Evolutionary conservation across 352 stramenopile genomes (phyloP).

Genomic region (Phytophthora gonapodyides): DNA sequence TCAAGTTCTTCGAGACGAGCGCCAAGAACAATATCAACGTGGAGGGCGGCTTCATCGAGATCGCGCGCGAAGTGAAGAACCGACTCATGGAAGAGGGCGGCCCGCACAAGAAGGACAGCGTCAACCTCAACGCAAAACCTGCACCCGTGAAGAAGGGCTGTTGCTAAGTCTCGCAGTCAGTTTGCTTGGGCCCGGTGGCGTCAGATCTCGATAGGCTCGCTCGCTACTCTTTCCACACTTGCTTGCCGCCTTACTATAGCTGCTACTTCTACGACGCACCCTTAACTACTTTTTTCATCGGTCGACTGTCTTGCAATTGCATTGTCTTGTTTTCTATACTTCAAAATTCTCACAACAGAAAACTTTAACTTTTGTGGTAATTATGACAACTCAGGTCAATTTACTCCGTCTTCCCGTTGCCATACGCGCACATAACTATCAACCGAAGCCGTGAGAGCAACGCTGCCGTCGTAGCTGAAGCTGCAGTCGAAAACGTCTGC

Average conservation of each 20-base stretch:
- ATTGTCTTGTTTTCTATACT: too few relatives aligned
- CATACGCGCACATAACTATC: constrained; percentile 79
- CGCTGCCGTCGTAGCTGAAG: constrained; percentile 68
- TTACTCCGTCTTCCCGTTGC: too few relatives aligned
- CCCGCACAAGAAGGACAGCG: constrained; percentile 83
- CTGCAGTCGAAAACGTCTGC: constrained; percentile 61
- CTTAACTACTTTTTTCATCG: constrained; percentile 37
- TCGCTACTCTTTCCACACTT: constrained; percentile 25
- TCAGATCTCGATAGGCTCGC: constrained; percentile 17
- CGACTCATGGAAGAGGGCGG: constrained; percentile 88
- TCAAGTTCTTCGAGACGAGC: constrained; percentile 96
- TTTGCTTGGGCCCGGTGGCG: constrained; percentile 32
- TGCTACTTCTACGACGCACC: constrained; percentile 27
- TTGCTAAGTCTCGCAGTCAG: constrained; percentile 61
- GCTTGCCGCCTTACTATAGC: constrained; percentile 40
- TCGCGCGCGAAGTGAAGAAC: constrained; percentile 90
- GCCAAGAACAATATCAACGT: constrained; percentile 98
- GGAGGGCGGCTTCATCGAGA: constrained; percentile 90
- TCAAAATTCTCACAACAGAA: too few relatives aligned
- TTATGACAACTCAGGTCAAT: too few relatives aligned
- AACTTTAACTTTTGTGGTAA: background rate
- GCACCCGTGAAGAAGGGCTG: constrained; percentile 83
- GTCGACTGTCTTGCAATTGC: constrained; percentile 7
- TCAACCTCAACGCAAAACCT: constrained; percentile 83
- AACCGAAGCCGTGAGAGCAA: constrained; percentile 53